Base-by-base conservation (phyloP, 1,139 yeast genomes). In the Sugiyamaella novakii region DNA sequence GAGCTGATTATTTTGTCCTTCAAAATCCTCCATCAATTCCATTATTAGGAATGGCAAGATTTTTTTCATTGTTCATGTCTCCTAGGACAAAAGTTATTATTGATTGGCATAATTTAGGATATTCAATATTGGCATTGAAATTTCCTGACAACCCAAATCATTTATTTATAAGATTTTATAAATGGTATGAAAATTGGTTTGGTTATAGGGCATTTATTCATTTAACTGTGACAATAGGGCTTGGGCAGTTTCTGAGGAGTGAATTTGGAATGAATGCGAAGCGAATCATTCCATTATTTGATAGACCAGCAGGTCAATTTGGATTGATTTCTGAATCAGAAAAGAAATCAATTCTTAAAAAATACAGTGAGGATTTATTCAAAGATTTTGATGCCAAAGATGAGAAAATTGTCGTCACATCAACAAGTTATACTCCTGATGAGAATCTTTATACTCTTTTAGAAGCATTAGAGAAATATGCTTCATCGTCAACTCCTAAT, bases 51-150 rank as follows among this genome's bases (percentile, higher is more conserved):
- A 71, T 91, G 5, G 76, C 80, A 1, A 77, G 85, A 3, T 37
- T 83, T 1, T 81, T 78, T 62, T 77, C 79, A 50, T 65, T 73
- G 39, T 48, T 80, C 31, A 71, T 80, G 57, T 78, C 83, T 43
- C 80, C 84, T 7, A 71, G 80, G 4, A 79, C 87, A 1, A 68
- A 78, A 59, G 70, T 92, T 31, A 76, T 92, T 15, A 80, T 94
- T 49, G 99, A 94, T 68, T 94, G 98, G 98, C 99, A 94, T 67
- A 94, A 94, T 65, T 73, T 94, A 59, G 96, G 95, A 46, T 92
- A 81, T 67, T 79, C 95, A 1, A 87, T 94, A 25, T 71, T 94
- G 54, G 84, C 85, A 49, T 67, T 92, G 59, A 81, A 82, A 56
- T 80, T 80, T 60, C 72, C 66, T 12, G 57, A 68, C 45, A 67